phyloP scores from a whole-genome alignment of 768 basidiomycete species.

The Filobasidium wieringae region DNA sequence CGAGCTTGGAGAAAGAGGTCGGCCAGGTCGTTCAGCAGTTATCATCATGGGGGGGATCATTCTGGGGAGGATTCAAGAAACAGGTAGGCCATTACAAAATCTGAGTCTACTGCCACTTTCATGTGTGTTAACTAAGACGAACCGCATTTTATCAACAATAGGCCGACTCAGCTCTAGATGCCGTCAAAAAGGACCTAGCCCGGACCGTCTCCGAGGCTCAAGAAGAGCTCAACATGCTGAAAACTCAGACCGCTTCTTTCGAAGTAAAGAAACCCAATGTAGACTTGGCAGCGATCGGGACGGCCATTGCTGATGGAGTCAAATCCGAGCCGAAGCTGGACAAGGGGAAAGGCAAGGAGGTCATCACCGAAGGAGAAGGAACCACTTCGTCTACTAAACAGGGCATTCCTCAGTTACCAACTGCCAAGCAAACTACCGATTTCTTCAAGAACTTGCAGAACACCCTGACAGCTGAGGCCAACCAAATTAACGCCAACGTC shows the following conservation, averaged over 20 bases:
- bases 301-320: neutral
- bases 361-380: neutral
- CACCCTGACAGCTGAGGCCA: conserved; percentile 20
- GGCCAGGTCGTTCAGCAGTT: conserved; percentile 78
- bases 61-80: conserved; percentile 85
- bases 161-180: conserved; percentile 26
- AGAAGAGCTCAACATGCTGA: conserved; percentile 31
- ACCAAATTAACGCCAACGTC: conserved; percentile 20
- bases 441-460: conserved; percentile 18
- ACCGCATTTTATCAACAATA: neutral
- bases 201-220: conserved; percentile 35
- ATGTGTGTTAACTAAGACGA: neutral
- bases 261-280: conserved; percentile 21
- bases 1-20: conserved; percentile 65
- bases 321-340: conserved; percentile 6
- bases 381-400: neutral
- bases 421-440: conserved; percentile 8
- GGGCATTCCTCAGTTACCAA: conserved; percentile 1
- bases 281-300: neutral
- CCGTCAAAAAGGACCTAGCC: conserved; percentile 31
- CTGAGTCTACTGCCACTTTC: too few relatives aligned
- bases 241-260: conserved; percentile 31
- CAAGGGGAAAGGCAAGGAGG: conserved; percentile 33
- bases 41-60: conserved; percentile 45
- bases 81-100: conserved; percentile 48